Conservation (phyloP, 495 filamentous ascomycete genomes). For the Aspergillus haitiensis region DNA sequence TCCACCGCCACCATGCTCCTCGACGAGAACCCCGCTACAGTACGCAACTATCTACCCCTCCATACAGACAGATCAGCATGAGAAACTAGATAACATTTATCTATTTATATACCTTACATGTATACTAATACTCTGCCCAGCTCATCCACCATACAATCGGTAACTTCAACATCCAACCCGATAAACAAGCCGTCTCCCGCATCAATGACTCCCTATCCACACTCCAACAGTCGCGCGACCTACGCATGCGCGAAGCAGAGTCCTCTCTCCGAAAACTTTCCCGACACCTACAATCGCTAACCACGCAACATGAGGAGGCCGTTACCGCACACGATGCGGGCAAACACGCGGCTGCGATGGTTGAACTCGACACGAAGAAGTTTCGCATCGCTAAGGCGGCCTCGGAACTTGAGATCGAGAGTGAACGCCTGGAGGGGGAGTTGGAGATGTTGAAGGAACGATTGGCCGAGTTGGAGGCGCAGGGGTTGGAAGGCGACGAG, state of each 20-base stretch:
- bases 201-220: slow-evolving; percentile 79
- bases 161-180: slow-evolving; percentile 91
- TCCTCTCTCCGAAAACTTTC: slow-evolving; percentile 69
- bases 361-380: slow-evolving; percentile 87
- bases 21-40: slow-evolving; percentile 88
- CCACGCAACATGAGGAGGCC: slow-evolving; percentile 68
- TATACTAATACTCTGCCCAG: slow-evolving; percentile 43
- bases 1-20: slow-evolving; percentile 73
- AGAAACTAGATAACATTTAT: no score
- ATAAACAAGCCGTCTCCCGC: slow-evolving; percentile 82
- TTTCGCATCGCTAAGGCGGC: slow-evolving; percentile 90
- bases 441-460: slow-evolving; percentile 71
- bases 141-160: slow-evolving; percentile 86
- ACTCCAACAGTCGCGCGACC: slow-evolving; percentile 73
- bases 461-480: slow-evolving; percentile 78
- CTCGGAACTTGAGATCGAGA: slow-evolving; percentile 86
- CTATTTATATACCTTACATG: no score
- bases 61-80: background rate
- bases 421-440: slow-evolving; percentile 81
- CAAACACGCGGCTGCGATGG: slow-evolving; percentile 76
- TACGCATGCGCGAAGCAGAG: slow-evolving; percentile 72
- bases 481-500: slow-evolving; percentile 67
- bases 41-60: slow-evolving; percentile 41
- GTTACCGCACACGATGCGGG: slow-evolving; percentile 67
- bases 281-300: slow-evolving; percentile 67